Evolutionary conservation across 164 flowering plant genomes (phyloP).

Genomic region (Taxillus chinensis): DNA sequence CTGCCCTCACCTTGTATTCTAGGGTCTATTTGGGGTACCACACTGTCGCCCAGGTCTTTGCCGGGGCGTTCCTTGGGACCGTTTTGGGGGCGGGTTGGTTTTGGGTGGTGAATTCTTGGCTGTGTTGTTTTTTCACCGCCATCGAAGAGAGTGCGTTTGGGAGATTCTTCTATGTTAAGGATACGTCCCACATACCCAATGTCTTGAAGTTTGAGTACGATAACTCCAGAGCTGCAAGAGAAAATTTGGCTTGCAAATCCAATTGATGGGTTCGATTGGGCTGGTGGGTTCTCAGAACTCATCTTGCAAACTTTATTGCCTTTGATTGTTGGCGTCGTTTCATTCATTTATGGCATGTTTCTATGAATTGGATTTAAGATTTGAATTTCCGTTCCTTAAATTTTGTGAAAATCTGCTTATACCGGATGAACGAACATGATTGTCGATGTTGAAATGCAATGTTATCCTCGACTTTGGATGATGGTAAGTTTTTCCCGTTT

Average conservation of each 20-base stretch:
- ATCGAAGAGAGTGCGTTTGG: slow-evolving; percentile 83
- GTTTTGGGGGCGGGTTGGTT: slow-evolving; percentile 66
- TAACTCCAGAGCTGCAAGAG: slow-evolving; percentile 72
- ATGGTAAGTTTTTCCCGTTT: no score
- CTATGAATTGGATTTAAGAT: no score
- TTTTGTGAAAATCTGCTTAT: no score
- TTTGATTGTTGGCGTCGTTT: no score
- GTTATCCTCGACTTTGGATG: no score
- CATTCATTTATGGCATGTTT: no score
- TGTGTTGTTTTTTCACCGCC: slow-evolving; percentile 37
- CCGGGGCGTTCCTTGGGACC: slow-evolving; percentile 67
- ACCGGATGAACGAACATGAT: no score
- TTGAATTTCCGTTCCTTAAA: no score
- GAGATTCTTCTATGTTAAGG: slow-evolving; percentile 73
- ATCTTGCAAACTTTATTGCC: no score
- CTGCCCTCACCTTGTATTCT: slow-evolving; percentile 68
- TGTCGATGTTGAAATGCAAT: no score
- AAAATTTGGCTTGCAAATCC: slow-evolving; percentile 22
- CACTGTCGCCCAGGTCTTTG: slow-evolving; percentile 77
- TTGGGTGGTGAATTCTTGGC: slow-evolving; percentile 49
- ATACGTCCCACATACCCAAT: slow-evolving; percentile 73
- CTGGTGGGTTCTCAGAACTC: no score
- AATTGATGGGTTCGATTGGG: slow-evolving; percentile 8
- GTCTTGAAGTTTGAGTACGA: slow-evolving; percentile 91
- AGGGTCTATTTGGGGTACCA: slow-evolving; percentile 98